phyloP scores from a whole-genome alignment of 768 basidiomycete species.

The Naganishia vaughanmartiniae region DNA sequence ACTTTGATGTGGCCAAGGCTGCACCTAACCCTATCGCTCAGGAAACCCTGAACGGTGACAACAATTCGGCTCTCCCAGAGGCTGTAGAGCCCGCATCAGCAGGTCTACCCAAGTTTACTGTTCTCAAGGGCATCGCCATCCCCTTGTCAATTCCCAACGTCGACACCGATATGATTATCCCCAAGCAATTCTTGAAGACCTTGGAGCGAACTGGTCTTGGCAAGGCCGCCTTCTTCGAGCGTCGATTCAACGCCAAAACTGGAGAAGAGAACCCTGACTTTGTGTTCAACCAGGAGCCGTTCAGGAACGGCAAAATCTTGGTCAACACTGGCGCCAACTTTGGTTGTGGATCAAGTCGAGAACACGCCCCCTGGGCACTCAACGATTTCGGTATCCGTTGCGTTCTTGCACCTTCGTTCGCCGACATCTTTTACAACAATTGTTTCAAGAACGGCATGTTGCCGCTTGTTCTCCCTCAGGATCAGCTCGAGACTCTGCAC shows the following conservation, averaged over 20 bases:
- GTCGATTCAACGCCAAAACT: constrained; percentile 73
- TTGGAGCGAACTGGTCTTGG: constrained; percentile 84
- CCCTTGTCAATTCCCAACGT: constrained; percentile 80
- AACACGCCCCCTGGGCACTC: constrained; percentile 74
- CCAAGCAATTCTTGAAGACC: constrained; percentile 90
- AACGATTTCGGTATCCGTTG: constrained; percentile 83
- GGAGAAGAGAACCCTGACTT: constrained; percentile 75
- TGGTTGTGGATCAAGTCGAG: constrained; percentile 83
- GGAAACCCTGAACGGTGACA: constrained; percentile 40
- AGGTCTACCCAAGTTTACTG: constrained; percentile 62
- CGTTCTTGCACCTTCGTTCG: constrained; percentile 82
- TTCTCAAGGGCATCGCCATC: constrained; percentile 71
- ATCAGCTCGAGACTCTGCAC: constrained; percentile 68
- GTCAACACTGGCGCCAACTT: constrained; percentile 85
- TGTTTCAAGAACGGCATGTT: constrained; percentile 93
- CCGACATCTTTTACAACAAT: constrained; percentile 78
- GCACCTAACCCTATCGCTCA: constrained; percentile 52
- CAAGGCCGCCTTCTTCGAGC: constrained; percentile 74
- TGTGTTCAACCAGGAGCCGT: constrained; percentile 75
- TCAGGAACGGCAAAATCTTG: constrained; percentile 70
- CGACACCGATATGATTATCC: constrained; percentile 92
- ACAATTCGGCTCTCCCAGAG: constrained; percentile 35
- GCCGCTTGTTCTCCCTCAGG: constrained; percentile 68
- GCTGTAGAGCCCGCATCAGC: constrained; percentile 46
- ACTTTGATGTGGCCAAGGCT: constrained; percentile 67